Base-by-base conservation (phyloP, 2,329 filamentous ascomycete genomes). In the Corinectria fuckeliana region DNA sequence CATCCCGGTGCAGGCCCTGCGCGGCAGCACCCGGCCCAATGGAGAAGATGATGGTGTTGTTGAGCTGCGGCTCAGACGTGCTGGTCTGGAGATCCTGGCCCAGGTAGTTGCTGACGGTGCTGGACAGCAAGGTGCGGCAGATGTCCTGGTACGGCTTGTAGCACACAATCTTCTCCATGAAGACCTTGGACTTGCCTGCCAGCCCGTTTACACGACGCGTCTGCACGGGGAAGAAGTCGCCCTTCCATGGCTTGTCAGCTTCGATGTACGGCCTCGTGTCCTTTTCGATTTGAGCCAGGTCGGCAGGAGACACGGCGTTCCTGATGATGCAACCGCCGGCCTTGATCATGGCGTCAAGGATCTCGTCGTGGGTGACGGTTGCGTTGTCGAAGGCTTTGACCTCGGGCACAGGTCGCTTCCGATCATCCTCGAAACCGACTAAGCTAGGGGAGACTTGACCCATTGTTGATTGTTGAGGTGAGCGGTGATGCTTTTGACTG, bases 11-110 rank as follows among this genome's bases (percentile, higher is more conserved):
- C 18, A 54, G 41, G 2, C 11, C 51, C n/a, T 54, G 51, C 6
- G 21, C n/a, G 7, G 21, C 5, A 6, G 51, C 39, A 7, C 51
- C 51, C 8, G 51, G 51, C 3, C 26, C 18, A 18, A 54, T 38
- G 3, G 39, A 36, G 32, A 47, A 54, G 10, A 54, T 18, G n/a
- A 48, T 54, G 10, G 51, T 39, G 30, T 54, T 54, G 30, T 48
- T 21, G 7, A 54, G 39, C 11, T 45, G 39, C 13, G 51, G 51
- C 5, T 16, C 14, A 30, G 44, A 30, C 6, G 14, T 20, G 36
- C 14, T 18, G 36, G 36, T 39, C 16, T 39, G 14, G 10, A 39
- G 36, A 5, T 39, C 16, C 36, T 39, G 36, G 44, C 26, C 23
- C 23, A 47, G 44, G n/a, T 28, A 30, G n/a, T 28, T n/a, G 13